Evolutionary conservation across 2,329 filamentous ascomycete species (phyloP), one percentile per base, ranked within the genome.

Genomic region (Sclerotinia subarctica): DNA sequence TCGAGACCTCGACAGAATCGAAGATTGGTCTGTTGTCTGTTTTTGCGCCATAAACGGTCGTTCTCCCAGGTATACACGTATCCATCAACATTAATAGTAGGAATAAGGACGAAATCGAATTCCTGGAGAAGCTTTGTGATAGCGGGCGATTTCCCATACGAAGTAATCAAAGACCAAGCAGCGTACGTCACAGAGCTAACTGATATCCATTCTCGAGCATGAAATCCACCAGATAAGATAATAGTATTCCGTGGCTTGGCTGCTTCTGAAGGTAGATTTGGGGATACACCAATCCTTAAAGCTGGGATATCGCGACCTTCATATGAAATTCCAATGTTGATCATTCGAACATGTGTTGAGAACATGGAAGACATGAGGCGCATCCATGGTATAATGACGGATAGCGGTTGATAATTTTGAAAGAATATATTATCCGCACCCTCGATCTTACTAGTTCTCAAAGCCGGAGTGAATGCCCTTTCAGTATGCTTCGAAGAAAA

Each of bases 131-230:
- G 83, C 69, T 88, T 90, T 26, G 91, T 94, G 66, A 96, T 89
- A 79, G 81, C 84, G 70, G 76, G 84, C 79, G 85, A 83, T 72
- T 92, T 92, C 69, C 91, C 91, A 78, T 94, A 96, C 5, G 88
- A 86, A 0, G 91, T 94, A 74, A 97, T 91, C 59, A 98, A 84
- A 21, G 88, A 91, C 86, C 95, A 97, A 13, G 94, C 93, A 42
- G 97, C 82, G 75, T 96, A 98, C 74, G 90, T 96, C 64, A 96
- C 92, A 0, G 93, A 96, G 75, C 90, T 95, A 0, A 90, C 93
- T 58, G 93, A 92, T 72, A 99, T 96, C 95, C 95, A 99, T 82
- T 99, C 95, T 49, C 95, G 87, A 3, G 94, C 94, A 78, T 98
- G 95, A n/a, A 91, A 84, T 60, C 94, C 94, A 66, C 93, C 95